Evolutionary conservation across 2,329 filamentous ascomycete genomes (phyloP).

Genomic region (Phialocephala subalpina): DNA sequence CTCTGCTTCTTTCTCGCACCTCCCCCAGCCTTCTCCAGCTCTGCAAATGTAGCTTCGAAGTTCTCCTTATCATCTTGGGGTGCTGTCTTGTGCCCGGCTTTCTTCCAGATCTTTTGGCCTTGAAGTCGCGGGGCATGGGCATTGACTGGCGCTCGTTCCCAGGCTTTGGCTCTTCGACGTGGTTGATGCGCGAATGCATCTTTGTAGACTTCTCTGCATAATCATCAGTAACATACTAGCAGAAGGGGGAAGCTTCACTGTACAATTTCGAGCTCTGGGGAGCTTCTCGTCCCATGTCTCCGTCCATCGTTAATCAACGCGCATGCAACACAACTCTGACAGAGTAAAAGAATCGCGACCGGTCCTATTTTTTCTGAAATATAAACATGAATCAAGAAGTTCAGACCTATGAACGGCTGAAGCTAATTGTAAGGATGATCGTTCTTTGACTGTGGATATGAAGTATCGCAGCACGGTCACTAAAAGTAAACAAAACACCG

Average conservation of each 20-base stretch:
- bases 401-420: background rate
- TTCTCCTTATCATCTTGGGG: constrained; percentile 35
- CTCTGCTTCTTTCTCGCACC: constrained; percentile 47
- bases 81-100: constrained; percentile 21
- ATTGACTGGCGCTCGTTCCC: constrained; percentile 43
- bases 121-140: constrained; percentile 42
- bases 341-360: background rate
- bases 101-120: constrained; percentile 46
- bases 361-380: background rate
- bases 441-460: background rate
- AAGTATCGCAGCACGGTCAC: constrained; percentile 7
- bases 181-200: constrained; percentile 40
- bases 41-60: constrained; percentile 35
- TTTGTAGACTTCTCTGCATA: constrained; percentile 40
- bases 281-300: constrained; percentile 7
- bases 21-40: constrained; percentile 46
- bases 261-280: constrained; percentile 32
- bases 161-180: constrained; percentile 34
- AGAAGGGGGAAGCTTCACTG: background rate
- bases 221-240: background rate
- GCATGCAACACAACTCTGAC: background rate
- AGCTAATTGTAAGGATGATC: constrained; percentile 30
- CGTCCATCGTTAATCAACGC: constrained; percentile 9
- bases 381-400: constrained; percentile 23
- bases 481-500: background rate